Base-by-base conservation (phyloP, 306 rosid species). In the Canavalia gladiata region DNA sequence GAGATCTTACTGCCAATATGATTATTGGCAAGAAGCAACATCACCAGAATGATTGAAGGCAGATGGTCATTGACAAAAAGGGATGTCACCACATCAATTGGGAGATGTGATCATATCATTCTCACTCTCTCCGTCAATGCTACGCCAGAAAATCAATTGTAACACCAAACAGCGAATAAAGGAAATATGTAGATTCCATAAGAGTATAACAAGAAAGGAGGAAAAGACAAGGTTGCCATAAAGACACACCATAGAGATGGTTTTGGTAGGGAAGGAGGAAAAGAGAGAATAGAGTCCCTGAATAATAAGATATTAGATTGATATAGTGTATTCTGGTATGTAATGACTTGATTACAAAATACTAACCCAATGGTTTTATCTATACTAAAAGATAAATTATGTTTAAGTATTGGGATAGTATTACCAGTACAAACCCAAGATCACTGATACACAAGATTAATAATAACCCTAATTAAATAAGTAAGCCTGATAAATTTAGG, bases 231-330 rank as follows among this genome's bases (percentile, higher is more conserved):
- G 25, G 25, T 18, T 18, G 25, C 25, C 25, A 18, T 18, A 18
- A 18, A 18, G 25, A 18, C 25, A 18, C 25, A 18, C 25, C 25
- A 18, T 18, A 57, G 60, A 6, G 10, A 25, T 1, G 3, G 25
- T 57, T 57, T 57, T 8, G 13, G 64, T 29, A 55, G 5, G 37
- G 37, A 57, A 29, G 64, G 64, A 57, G 64, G 64, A 57, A 57
- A 29, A 57, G 64, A 62, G 28, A 62, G 47, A 37, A 37, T 43
- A 12, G 6, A 63, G 46, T 13, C 47, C 69, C 35, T 63, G 46
- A 35, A 6, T 37, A 63, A 63, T 12, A 63, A 59, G 8, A 55
- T 55, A 55, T 60, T 31, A 67, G 69, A 66, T 66, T 25, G 10
- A 18, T 42, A 42, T 42, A 30, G 50, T 7, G 25, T 39, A 42